Evolutionary conservation across 768 basidiomycete genomes (phyloP), one percentile per base, ranked within the genome.

Genomic region (Mrakia blollopis): DNA sequence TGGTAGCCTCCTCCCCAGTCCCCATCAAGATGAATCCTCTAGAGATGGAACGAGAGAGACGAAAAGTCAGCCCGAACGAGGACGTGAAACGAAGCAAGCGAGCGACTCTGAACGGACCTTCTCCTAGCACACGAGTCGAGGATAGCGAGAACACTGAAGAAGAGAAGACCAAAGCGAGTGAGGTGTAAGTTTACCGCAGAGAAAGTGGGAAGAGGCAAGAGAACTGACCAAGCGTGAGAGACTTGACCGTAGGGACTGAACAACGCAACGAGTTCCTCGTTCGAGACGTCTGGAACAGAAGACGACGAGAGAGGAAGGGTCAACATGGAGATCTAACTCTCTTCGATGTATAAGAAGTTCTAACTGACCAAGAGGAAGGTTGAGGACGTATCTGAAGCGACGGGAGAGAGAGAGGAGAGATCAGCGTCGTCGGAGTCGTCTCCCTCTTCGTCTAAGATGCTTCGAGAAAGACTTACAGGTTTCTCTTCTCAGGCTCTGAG

Each of bases 11-110:
- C 21, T 63, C 76, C 1, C 76, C 76, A 44, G 76, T 62, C 18
- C 71, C 57, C 76, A 77, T 77, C 32, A 77, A 52, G 44, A 77
- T 77, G 47, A 77, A 77, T 1, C 76, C 76, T 21, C 74, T 75
- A 28, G 5, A n/a, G 30, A 14, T 0, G 16, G 47, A n/a, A 30
- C 21, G 21, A 30, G 11, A 65, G 60, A 39, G 37, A 32, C 6
- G 25, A n/a, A 32, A 47, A 9, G 13, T 60, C 32, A 23, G 39
- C 50, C 35, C 32, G 28, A 18, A 25, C 35, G n/a, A 50, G 16
- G 47, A 50, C 47, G 47, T 14, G 44, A 16, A 47, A 14, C 7
- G 44, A 47, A 16, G 44, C 41, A 54, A 13, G 28, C n/a, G 47
- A 54, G 18, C 32, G 32, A 39, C n/a, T 4, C 11, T 16, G 16